phyloP scores from a whole-genome alignment of 257 asterid species.

The Cinchona pubescens region DNA sequence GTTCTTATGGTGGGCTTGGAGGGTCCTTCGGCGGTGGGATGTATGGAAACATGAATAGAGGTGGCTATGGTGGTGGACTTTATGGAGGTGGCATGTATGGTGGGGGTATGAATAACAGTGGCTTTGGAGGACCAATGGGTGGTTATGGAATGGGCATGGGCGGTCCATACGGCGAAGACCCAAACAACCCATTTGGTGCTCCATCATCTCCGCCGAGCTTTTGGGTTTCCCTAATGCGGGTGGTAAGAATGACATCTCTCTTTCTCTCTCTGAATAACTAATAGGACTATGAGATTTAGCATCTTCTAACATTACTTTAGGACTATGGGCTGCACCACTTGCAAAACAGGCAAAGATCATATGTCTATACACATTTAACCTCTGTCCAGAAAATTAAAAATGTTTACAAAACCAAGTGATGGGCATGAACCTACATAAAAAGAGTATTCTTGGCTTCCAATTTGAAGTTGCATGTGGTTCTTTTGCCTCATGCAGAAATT shows the following conservation, averaged over 20 bases:
- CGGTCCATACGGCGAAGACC: constrained; percentile 81
- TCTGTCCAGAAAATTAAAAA: too few species aligned
- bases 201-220: constrained; percentile 85
- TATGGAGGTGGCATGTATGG: constrained; percentile 79
- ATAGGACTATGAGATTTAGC: too few species aligned
- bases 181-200: constrained; percentile 88
- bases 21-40: constrained; percentile 68
- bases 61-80: constrained; percentile 80
- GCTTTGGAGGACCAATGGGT: constrained; percentile 52
- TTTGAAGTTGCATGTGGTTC: too few species aligned
- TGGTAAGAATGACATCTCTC: constrained; percentile 51
- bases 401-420: too few species aligned
- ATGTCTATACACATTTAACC: too few species aligned
- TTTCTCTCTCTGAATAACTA: too few species aligned
- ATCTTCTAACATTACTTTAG: too few species aligned
- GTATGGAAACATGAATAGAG: constrained; percentile 89
- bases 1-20: constrained; percentile 47
- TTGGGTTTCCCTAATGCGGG: constrained; percentile 90
- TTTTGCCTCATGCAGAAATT: too few species aligned
- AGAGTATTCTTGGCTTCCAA: too few species aligned
- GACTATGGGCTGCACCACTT: too few species aligned
- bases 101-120: constrained; percentile 75
- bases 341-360: too few species aligned
- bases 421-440: too few species aligned
- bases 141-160: constrained; percentile 49